Percentiles rank a stretch among this genome's conserved stretches.
Evolutionary conservation across 1,284 basidiomycete species (phyloP).

Genomic region (Papiliotrema flavescens): DNA sequence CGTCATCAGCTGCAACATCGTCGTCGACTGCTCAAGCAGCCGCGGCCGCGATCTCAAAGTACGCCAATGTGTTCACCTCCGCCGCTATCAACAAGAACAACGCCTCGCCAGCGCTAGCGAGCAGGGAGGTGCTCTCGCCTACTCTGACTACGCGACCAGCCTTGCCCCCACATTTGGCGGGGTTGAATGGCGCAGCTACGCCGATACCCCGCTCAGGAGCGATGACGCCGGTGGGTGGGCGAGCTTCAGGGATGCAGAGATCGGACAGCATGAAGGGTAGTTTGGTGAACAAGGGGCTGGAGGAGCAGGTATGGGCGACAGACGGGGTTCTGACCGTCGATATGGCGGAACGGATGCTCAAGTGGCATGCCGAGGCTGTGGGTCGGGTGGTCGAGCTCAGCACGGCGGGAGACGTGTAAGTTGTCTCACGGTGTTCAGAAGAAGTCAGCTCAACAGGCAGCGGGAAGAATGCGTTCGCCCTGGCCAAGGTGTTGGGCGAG

Average conservation of each 20-base stretch:
- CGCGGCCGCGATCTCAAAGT: constrained; percentile 57
- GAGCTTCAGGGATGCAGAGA: constrained; percentile 8
- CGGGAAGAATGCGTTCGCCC: constrained; percentile 81
- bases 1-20: constrained; percentile 59
- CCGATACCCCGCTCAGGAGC: constrained; percentile 6
- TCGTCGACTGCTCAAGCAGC: constrained; percentile 60
- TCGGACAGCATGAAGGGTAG: constrained; percentile 17
- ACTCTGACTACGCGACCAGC: constrained; percentile 1
- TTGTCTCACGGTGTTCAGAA: constrained; percentile 8
- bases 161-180: constrained; percentile 4
- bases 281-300: constrained; percentile 41
- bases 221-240: constrained; percentile 4
- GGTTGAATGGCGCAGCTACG: constrained; percentile 5
- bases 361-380: constrained; percentile 93
- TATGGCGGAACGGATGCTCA: constrained; percentile 81
- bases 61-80: constrained; percentile 62
- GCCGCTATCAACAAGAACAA: constrained; percentile 12
- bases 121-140: background rate
- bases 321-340: constrained; percentile 75
- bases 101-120: background rate
- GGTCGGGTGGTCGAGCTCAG: constrained; percentile 88
- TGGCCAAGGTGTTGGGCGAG: constrained; percentile 85
- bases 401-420: constrained; percentile 74
- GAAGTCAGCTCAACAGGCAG: constrained; percentile 49
- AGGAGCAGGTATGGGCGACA: constrained; percentile 69